Evolutionary conservation across 1,284 basidiomycete genomes (phyloP), one percentile per base, ranked within the genome.

Genomic region (Trametes versicolor): DNA sequence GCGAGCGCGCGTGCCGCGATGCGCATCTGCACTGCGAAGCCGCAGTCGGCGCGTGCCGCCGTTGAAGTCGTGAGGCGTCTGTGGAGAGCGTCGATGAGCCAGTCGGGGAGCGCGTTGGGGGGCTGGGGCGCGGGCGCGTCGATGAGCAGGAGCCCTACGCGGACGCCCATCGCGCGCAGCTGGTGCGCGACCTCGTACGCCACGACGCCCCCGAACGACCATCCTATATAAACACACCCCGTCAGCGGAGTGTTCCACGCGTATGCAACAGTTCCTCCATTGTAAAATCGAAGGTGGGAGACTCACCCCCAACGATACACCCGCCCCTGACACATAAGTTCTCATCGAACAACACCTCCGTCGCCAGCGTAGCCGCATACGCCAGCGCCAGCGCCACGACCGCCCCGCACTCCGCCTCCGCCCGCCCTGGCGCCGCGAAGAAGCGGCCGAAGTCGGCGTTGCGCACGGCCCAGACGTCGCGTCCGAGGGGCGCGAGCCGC

Each of bases 201-300:
- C 0, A 87, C 84, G 12, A 91, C 84, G 4, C 91, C 91, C 19
- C 91, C 91, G 71, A 92, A 91, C 5, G 91, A 93, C 90, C 91
- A 92, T 0, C 91, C 90, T 90, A 64, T 23, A 29, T 13, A 39
- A 34, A 47, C 7, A 9, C 39, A 12, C 15, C 47, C n/a, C 12
- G 25, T 10, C 4, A 19, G 53, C n/a, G 6, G 10, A 39, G 52
- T 12, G 36, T 21, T n/a, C 15, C 2, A 54, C 15, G 13, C 8
- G 52, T 7, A 15, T 12, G 52, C n/a, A n/a, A n/a, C n/a, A n/a
- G n/a, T n/a, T n/a, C n/a, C n/a, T n/a, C n/a, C n/a, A n/a, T n/a
- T n/a, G n/a, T n/a, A n/a, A n/a, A n/a, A n/a, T n/a, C n/a, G n/a
- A n/a, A n/a, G n/a, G n/a, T n/a, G n/a, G n/a, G n/a, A n/a, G n/a